Percentiles rank a stretch among this genome's conserved stretches.
These are phyloP conservation scores for Aureobasidium sp. DNA, from an alignment of 2,329 filamentous ascomycete species.

Conservation along the genomic window DNA sequence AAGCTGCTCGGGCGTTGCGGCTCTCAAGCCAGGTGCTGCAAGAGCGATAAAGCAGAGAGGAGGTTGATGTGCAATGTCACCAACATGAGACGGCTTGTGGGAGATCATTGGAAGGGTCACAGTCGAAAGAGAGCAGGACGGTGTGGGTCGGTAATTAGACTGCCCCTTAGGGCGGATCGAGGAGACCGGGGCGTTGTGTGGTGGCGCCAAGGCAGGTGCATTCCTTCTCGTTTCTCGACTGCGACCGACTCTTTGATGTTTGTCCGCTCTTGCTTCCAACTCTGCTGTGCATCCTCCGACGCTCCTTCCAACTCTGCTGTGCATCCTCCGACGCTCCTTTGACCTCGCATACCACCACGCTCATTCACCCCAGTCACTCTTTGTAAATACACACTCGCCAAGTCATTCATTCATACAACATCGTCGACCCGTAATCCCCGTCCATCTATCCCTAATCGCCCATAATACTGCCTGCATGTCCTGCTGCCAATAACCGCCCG, in stretches of 20 bases:
- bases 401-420: not conserved
- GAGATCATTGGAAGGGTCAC: slow-evolving; percentile 1
- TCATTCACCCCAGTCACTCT: slow-evolving; percentile 19
- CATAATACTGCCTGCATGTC: slow-evolving; percentile 1
- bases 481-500: slow-evolving; percentile 12
- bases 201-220: not conserved
- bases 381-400: slow-evolving; percentile 18
- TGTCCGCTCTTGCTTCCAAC: not conserved
- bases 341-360: not conserved
- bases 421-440: not conserved
- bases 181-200: not conserved
- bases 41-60: not conserved
- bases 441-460: not conserved
- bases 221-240: not conserved
- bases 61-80: not conserved
- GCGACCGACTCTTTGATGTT: not conserved
- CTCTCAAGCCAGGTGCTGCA: not conserved
- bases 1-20: not conserved
- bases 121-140: not conserved
- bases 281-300: not conserved
- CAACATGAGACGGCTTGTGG: not conserved
- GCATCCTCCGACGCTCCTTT: slow-evolving; percentile 6
- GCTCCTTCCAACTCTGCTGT: slow-evolving; percentile 8
- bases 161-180: slow-evolving; percentile 3
- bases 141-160: not conserved